Conservation (phyloP, 768 basidiomycete species). For the Bullera alba region DNA sequence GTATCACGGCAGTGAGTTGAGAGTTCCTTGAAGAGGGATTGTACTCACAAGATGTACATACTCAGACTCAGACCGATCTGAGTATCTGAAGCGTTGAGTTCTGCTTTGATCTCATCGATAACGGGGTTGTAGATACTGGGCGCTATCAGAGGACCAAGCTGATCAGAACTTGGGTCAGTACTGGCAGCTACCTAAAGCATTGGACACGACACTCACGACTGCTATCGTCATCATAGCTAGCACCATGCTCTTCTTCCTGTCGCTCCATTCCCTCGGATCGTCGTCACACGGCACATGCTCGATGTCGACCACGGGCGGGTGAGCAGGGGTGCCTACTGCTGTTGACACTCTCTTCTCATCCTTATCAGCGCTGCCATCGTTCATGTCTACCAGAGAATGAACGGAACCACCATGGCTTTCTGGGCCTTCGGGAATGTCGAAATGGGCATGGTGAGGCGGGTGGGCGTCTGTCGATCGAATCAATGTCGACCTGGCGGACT, state of each 20-base stretch:
- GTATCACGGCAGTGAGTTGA: neutral
- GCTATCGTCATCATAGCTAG: constrained; percentile 26
- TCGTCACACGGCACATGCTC: constrained; percentile 48
- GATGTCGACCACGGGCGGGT: constrained; percentile 40
- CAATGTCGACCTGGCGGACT: no score
- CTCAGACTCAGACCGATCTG: constrained; percentile 43
- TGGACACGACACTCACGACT: constrained; percentile 17
- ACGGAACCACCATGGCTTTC: neutral
- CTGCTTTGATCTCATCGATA: constrained; percentile 39
- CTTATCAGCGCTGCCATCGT: neutral
- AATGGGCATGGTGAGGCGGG: constrained; percentile 24
- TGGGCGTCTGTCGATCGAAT: constrained; percentile 6
- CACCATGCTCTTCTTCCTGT: constrained; percentile 39
- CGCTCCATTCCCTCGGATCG: constrained; percentile 46
- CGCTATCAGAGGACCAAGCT: constrained; percentile 44
- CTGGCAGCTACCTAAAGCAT: no score
- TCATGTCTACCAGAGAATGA: neutral
- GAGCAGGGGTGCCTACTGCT: neutral
- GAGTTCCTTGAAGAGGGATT: neutral
- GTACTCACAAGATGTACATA: constrained; percentile 44
- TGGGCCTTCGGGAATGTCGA: constrained; percentile 15
- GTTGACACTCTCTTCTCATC: neutral
- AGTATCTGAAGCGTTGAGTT: constrained; percentile 39
- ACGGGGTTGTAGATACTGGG: constrained; percentile 47
- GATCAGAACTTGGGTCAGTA: no score